A percentile compares a stretch with the other conserved stretches of the same genome.
Conservation (phyloP, 73 alveolate species). For the Uronychia binucleata region DNA sequence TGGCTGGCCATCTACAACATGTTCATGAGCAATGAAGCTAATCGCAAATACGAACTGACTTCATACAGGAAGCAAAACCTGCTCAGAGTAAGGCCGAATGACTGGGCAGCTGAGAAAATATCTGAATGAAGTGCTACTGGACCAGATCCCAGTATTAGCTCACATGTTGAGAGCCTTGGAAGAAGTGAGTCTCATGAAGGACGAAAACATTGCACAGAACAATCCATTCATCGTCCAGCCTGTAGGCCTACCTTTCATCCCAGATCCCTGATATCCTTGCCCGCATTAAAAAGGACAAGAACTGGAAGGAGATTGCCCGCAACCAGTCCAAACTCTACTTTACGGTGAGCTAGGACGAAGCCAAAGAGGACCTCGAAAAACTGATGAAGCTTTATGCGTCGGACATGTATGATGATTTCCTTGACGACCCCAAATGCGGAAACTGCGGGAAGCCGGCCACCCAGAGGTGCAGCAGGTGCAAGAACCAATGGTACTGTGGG, state of each 20-base stretch:
- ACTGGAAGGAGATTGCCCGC: conserved; percentile 84
- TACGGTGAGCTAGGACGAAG: conserved; percentile 49
- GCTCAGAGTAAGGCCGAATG: conserved; percentile 52
- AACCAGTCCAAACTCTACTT: conserved; percentile 65
- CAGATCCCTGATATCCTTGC: conserved; percentile 76
- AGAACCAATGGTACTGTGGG: conserved; percentile 96
- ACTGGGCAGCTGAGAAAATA: conserved; percentile 86
- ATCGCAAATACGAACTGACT: conserved; percentile 97
- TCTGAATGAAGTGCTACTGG: conserved; percentile 96
- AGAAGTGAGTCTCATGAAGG: conserved; percentile 79
- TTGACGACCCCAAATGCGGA: conserved; percentile 96
- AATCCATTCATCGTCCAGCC: conserved; percentile 75
- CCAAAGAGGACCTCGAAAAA: conserved; percentile 77
- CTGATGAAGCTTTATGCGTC: conserved; percentile 83
- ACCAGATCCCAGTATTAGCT: conserved; percentile 96
- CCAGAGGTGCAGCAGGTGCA: conserved; percentile 94
- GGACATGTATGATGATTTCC: conserved; percentile 90
- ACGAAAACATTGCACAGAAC: conserved; percentile 37
- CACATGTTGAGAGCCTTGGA: conserved; percentile 96
- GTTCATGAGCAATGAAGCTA: conserved; percentile 96
- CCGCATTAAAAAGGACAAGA: conserved; percentile 56
- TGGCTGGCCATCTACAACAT: conserved; percentile 98
- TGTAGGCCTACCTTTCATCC: not conserved
- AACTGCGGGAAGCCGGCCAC: conserved; percentile 94
- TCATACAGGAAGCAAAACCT: conserved; percentile 93